Evolutionary conservation across 306 rosid species (phyloP).

Genomic region (Sicyos baderoa): DNA sequence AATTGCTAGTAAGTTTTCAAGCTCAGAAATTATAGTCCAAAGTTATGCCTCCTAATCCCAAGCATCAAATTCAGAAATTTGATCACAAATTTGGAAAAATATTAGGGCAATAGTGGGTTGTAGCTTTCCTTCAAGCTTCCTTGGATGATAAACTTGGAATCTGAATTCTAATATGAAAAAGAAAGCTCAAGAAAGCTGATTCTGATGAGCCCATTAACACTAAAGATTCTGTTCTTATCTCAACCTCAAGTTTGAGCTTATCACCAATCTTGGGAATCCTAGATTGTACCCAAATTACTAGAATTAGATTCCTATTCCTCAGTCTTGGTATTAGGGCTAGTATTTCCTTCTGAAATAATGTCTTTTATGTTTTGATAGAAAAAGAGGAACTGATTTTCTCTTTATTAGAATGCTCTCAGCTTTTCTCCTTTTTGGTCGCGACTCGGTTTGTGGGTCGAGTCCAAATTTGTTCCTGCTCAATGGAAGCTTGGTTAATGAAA

Average conservation of each 20-base stretch:
- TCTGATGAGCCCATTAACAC: slow-evolving; percentile 35
- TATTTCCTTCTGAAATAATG: slow-evolving; percentile 9
- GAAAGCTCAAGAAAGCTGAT: slow-evolving; percentile 20
- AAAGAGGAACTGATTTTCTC: neutral
- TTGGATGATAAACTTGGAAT: slow-evolving; percentile 20
- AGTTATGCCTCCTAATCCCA: neutral
- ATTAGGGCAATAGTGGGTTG: neutral
- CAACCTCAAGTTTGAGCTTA: slow-evolving; percentile 25
- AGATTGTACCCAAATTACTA: slow-evolving; percentile 6
- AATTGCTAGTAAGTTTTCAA: slow-evolving; percentile 6
- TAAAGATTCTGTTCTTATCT: slow-evolving; percentile 24
- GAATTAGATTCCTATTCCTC: slow-evolving; percentile 18
- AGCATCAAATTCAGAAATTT: neutral
- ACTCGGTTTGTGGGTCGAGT: too few species aligned
- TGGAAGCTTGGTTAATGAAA: too few species aligned
- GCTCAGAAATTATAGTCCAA: neutral
- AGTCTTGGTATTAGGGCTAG: slow-evolving; percentile 5
- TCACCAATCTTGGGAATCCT: slow-evolving; percentile 17
- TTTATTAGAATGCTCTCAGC: too few species aligned
- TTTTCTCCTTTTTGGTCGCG: too few species aligned
- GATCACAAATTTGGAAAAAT: neutral
- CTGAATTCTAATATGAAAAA: slow-evolving; percentile 17
- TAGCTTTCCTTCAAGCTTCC: slow-evolving; percentile 20
- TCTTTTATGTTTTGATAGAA: slow-evolving; percentile 17
- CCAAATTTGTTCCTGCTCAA: too few species aligned